Evolutionary conservation across 2,329 filamentous ascomycete genomes (phyloP).

Genomic region (Clonostachys rosea): DNA sequence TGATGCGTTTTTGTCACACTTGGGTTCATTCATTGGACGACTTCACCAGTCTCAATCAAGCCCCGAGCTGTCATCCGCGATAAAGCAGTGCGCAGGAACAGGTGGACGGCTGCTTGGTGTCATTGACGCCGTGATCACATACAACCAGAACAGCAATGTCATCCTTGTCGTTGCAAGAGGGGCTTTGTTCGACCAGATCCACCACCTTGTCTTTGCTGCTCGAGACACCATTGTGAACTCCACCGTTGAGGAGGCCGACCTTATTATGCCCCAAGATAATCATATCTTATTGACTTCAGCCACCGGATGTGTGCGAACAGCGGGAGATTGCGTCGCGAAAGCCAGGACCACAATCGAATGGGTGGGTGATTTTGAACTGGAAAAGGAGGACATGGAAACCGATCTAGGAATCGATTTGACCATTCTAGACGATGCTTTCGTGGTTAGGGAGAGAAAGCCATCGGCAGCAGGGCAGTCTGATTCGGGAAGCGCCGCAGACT

Average conservation of each 20-base stretch:
- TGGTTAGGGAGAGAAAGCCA: conserved; percentile 22
- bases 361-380: conserved; percentile 87
- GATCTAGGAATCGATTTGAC: conserved; percentile 49
- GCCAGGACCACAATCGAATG: conserved; percentile 81
- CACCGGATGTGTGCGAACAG: conserved; percentile 82
- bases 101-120: conserved; percentile 76
- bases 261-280: conserved; percentile 78
- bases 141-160: conserved; percentile 40
- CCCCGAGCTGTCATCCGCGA: conserved; percentile 74
- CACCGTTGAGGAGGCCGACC: conserved; percentile 66
- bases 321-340: conserved; percentile 86
- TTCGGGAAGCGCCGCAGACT: conserved; percentile 29
- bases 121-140: conserved; percentile 76
- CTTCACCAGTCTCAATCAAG: conserved; percentile 89
- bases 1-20: conserved; percentile 83
- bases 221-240: conserved; percentile 71
- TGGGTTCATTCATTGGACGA: conserved; percentile 87
- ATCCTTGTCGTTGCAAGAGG: conserved; percentile 42
- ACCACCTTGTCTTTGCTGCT: conserved; percentile 75
- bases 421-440: conserved; percentile 37
- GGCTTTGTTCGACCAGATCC: conserved; percentile 75
- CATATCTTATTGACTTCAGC: conserved; percentile 71
- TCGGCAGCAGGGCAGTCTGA: conserved; percentile 28
- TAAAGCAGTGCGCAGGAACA: conserved; percentile 77
- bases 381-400: conserved; percentile 53